These are phyloP conservation scores for Linnemannia elongata DNA, from an alignment of 192 early-diverging fungal species.

Conservation along the genomic window DNA sequence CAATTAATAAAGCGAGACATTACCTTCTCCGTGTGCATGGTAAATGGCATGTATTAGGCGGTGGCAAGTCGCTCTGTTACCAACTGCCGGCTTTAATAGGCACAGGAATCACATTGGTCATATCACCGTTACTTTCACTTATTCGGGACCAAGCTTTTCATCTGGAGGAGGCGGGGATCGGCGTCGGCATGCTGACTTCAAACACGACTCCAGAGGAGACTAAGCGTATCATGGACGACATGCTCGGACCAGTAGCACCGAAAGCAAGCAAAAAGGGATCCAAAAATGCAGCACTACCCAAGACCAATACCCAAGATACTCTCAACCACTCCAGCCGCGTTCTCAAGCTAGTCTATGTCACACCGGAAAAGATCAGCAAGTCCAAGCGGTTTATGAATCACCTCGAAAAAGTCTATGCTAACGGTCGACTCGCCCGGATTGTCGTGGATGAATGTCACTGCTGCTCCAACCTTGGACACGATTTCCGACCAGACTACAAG, in stretches of 20 bases:
- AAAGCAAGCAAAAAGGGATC: constrained; percentile 41
- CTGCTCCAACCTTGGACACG: constrained; percentile 95
- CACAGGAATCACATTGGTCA: constrained; percentile 86
- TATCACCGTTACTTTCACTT: constrained; percentile 94
- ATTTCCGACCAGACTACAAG: constrained; percentile 83
- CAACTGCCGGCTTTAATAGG: constrained; percentile 88
- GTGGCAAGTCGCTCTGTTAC: constrained; percentile 96
- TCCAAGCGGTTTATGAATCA: constrained; percentile 73
- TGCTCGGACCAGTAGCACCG: constrained; percentile 52
- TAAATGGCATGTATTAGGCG: constrained; percentile 42
- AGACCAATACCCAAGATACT: background rate
- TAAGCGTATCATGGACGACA: constrained; percentile 70
- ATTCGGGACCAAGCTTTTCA: constrained; percentile 94
- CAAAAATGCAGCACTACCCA: constrained; percentile 2
- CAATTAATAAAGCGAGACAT: background rate
- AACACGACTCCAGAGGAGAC: constrained; percentile 57
- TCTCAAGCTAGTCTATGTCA: constrained; percentile 85
- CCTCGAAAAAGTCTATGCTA: constrained; percentile 69
- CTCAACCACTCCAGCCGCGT: constrained; percentile 29
- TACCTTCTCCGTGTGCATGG: background rate
- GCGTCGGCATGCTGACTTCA: constrained; percentile 51
- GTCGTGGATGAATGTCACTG: constrained; percentile 99
- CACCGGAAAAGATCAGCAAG: constrained; percentile 86
- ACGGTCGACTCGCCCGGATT: constrained; percentile 80
- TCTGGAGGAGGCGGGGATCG: constrained; percentile 66